Conservation (phyloP, 2,329 filamentous ascomycete species). For the Venturia carpophila region DNA sequence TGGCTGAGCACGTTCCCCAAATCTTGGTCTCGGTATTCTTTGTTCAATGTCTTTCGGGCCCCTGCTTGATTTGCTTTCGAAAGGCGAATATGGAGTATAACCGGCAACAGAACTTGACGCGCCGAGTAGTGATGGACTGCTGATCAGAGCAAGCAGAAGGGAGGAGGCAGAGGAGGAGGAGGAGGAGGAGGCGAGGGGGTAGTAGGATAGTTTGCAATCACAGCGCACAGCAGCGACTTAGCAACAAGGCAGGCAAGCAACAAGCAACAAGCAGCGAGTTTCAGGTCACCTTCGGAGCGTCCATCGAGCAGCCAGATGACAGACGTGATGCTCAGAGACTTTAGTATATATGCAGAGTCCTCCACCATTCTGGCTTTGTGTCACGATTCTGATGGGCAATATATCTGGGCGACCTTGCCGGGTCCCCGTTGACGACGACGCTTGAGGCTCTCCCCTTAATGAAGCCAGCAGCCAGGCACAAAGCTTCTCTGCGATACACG, state of each 20-base stretch:
- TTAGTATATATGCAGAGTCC: conserved; percentile 31
- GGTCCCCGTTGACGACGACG: conserved; percentile 27
- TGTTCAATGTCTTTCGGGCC: neutral
- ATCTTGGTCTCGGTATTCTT: neutral
- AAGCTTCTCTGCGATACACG: conserved; percentile 30
- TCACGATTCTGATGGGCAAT: conserved; percentile 25
- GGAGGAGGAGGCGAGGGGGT: neutral
- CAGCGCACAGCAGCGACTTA: conserved; percentile 3
- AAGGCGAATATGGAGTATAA: no score
- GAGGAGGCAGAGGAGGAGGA: neutral
- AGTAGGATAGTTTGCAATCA: neutral
- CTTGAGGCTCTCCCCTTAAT: conserved; percentile 26
- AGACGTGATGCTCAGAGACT: conserved; percentile 24
- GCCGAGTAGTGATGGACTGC: conserved; percentile 12
- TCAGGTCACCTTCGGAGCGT: conserved; percentile 28
- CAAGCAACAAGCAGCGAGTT: conserved; percentile 20
- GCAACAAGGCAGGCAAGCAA: conserved; percentile 11
- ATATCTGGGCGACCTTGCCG: conserved; percentile 31
- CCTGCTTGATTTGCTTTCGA: neutral
- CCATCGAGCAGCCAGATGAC: conserved; percentile 26
- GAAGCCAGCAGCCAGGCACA: conserved; percentile 32
- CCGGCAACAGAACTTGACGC: neutral
- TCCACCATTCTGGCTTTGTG: conserved; percentile 26
- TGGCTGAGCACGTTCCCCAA: neutral
- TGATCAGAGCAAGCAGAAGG: conserved; percentile 2